A percentile compares a stretch with the other conserved stretches of the same genome.
Evolutionary conservation across 495 filamentous ascomycete genomes (phyloP).

Genomic region (Pyrenopolyporus hunteri): DNA sequence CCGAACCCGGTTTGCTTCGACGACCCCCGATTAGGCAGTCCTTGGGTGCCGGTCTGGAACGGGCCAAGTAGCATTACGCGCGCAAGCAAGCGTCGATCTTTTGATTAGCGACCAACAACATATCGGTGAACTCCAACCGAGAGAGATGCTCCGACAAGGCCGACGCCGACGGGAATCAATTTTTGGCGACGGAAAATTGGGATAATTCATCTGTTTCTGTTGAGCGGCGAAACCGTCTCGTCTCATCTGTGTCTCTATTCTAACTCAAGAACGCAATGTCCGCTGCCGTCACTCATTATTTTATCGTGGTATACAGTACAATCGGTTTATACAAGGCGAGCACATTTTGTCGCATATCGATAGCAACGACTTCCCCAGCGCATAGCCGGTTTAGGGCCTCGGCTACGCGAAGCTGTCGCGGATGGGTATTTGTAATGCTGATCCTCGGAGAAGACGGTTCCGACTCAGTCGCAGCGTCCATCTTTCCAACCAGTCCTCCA

Average conservation of each 20-base stretch:
- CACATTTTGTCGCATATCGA: neutral
- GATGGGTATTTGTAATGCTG: neutral
- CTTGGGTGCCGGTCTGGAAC: slow-evolving; percentile 32
- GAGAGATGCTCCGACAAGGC: too few relatives aligned
- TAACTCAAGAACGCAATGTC: slow-evolving; percentile 10
- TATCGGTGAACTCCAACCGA: neutral
- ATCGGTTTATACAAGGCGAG: slow-evolving; percentile 9
- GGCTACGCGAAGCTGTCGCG: neutral
- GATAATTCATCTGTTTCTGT: slow-evolving; percentile 4
- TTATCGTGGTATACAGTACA: slow-evolving; percentile 26
- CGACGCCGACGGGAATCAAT: neutral
- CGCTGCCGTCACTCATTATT: slow-evolving; percentile 19
- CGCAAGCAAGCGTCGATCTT: slow-evolving; percentile 6
- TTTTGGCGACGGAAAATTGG: neutral
- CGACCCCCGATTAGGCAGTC: slow-evolving; percentile 11
- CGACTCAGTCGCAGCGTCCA: slow-evolving; percentile 62
- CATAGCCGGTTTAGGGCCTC: neutral
- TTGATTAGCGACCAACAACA: neutral
- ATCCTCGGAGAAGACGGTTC: neutral
- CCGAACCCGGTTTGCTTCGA: slow-evolving; percentile 20
- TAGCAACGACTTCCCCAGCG: neutral
- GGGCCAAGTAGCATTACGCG: slow-evolving; percentile 12
- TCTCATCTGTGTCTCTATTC: slow-evolving; percentile 18
- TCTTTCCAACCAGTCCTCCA: slow-evolving; percentile 95
- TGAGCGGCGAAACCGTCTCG: slow-evolving; percentile 29